Conservation (phyloP, 306 rosid genomes). For the Heteromeles arbutifolia region DNA sequence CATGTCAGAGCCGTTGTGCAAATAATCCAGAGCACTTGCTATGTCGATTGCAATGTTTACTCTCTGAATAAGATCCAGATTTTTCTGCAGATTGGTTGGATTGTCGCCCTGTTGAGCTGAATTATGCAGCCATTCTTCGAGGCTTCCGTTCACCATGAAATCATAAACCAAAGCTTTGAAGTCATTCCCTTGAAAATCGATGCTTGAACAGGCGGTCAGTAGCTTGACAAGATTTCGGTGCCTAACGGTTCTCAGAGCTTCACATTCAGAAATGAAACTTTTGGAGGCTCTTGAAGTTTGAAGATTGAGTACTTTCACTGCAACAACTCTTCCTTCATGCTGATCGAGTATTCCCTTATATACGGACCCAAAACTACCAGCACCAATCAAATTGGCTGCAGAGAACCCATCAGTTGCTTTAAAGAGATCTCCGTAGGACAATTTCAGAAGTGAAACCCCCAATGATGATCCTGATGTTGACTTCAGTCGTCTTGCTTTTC, state of each 20-base stretch:
- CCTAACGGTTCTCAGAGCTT: constrained; percentile 11
- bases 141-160: not conserved
- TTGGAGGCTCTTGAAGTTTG: not conserved
- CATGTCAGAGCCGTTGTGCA: not conserved
- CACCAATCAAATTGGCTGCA: constrained; percentile 17
- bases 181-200: constrained; percentile 2
- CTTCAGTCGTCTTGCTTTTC: not conserved
- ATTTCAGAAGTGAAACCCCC: not conserved
- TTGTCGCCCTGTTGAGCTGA: not conserved
- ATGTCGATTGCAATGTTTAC: not conserved
- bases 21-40: not conserved
- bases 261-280: constrained; percentile 22
- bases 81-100: not conserved
- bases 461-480: not conserved
- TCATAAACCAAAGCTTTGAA: not conserved
- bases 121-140: not conserved
- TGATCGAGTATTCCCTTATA: constrained; percentile 1
- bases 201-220: constrained; percentile 3
- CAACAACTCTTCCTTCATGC: not conserved
- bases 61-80: not conserved
- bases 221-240: constrained; percentile 17
- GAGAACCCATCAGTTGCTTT: constrained; percentile 25
- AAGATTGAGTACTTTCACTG: constrained; percentile 23
- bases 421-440: constrained; percentile 22
- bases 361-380: constrained; percentile 21